A percentile compares a stretch with the other conserved stretches of the same genome.
Evolutionary conservation across 805 yeast genomes (phyloP).

Genomic region (Candida fluviatilis): DNA sequence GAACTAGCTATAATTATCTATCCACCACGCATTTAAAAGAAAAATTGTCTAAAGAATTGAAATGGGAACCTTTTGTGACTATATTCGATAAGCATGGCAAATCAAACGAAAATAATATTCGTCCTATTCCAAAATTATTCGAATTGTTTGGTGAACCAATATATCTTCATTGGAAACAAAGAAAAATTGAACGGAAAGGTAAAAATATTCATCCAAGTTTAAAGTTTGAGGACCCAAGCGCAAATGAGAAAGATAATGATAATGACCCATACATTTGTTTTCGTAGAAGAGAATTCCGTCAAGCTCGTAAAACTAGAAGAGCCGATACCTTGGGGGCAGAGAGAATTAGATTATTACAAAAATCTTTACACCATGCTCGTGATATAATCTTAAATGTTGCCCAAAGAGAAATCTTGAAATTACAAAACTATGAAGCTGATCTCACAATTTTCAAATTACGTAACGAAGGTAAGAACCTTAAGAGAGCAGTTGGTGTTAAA

Average conservation of each 20-base stretch:
- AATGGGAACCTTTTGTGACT: conserved; percentile 54
- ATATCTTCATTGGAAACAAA: conserved; percentile 75
- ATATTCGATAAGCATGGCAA: conserved; percentile 44
- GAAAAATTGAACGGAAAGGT: conserved; percentile 72
- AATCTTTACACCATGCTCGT: conserved; percentile 73
- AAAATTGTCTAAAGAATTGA: conserved; percentile 51
- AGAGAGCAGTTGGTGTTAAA: conserved; percentile 68
- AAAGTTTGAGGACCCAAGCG: conserved; percentile 75
- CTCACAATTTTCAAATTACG: conserved; percentile 67
- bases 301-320: conserved; percentile 92
- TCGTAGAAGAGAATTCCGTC: conserved; percentile 91
- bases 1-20: conserved; percentile 31
- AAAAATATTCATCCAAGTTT: conserved; percentile 67
- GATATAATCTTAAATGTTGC: conserved; percentile 66
- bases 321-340: conserved; percentile 90
- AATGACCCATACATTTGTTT: conserved; percentile 93
- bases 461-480: conserved; percentile 64
- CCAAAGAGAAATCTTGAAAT: conserved; percentile 64
- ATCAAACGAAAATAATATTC: conserved; percentile 17
- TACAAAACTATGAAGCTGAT: conserved; percentile 61
- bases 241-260: conserved; percentile 77
- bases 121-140: conserved; percentile 47
- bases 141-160: conserved; percentile 60
- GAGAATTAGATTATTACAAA: conserved; percentile 66
- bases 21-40: conserved; percentile 58